phyloP scores from a whole-genome alignment of 2,329 filamentous ascomycete genomes.

The Beauveria varroae region DNA sequence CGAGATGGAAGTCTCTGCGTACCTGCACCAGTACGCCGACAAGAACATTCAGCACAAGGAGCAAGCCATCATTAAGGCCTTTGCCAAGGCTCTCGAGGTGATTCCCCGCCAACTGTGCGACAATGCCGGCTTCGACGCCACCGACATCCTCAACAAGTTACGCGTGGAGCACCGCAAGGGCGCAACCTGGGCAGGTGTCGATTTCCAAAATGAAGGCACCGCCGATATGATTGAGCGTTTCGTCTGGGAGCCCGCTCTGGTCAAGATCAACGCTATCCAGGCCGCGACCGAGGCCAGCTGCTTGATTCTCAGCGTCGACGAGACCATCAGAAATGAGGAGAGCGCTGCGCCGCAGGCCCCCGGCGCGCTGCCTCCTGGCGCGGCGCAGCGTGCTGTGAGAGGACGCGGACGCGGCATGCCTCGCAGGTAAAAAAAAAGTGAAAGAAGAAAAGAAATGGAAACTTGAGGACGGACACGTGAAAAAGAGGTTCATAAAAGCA shows the following conservation, averaged over 20 bases:
- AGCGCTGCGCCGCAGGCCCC: conserved; percentile 78
- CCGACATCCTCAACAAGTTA: conserved; percentile 92
- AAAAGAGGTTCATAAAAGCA: conserved; percentile 14
- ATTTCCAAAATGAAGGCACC: conserved; percentile 88
- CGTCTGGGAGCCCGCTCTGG: conserved; percentile 93
- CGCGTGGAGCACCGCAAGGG: conserved; percentile 95
- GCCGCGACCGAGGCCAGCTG: conserved; percentile 93
- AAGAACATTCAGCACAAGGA: conserved; percentile 91
- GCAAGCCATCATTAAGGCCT: conserved; percentile 94
- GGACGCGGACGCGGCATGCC: conserved; percentile 87
- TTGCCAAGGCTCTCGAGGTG: conserved; percentile 93
- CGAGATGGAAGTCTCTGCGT: conserved; percentile 95
- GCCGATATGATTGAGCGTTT: conserved; percentile 91
- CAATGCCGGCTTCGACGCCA: conserved; percentile 97
- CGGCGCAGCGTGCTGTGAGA: conserved; percentile 80
- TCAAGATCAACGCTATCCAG: conserved; percentile 96
- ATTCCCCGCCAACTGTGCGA: conserved; percentile 96
- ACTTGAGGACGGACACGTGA: conserved; percentile 11
- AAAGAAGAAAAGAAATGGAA: conserved; percentile 10
- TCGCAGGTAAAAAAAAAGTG: conserved; percentile 48
- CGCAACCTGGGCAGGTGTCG: conserved; percentile 89
- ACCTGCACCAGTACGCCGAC: conserved; percentile 88
- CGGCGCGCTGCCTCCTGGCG: conserved; percentile 66
- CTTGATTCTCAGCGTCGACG: conserved; percentile 91
- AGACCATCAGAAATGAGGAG: conserved; percentile 98